These are phyloP conservation scores for Suhomyces taliae DNA, from an alignment of 1,139 yeast genomes.

Conservation along the genomic window DNA sequence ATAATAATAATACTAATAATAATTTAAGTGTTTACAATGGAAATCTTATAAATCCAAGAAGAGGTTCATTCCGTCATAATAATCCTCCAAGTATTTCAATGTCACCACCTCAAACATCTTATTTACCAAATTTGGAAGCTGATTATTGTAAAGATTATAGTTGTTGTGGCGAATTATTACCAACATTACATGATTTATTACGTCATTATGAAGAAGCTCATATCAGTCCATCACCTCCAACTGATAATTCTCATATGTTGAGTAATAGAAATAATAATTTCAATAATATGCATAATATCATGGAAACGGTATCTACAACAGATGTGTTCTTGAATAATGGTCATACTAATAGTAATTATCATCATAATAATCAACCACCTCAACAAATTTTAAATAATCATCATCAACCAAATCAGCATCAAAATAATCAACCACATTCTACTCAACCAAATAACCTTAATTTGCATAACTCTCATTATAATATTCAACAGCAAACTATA, in stretches of 20 bases:
- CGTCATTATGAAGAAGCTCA: conserved; percentile 97
- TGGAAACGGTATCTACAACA: conserved; percentile 82
- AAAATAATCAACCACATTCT: conserved; percentile 17
- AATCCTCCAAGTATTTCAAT: conserved; percentile 34
- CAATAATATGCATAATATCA: conserved; percentile 48
- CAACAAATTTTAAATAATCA: conserved; percentile 11
- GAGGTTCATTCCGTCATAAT: conserved; percentile 42
- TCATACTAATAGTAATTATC: conserved; percentile 5
- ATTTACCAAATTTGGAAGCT: conserved; percentile 89
- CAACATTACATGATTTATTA: conserved; percentile 88
- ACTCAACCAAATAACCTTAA: conserved; percentile 18
- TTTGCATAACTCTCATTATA: conserved; percentile 14
- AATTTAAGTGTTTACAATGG: conserved; percentile 17
- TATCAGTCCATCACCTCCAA: conserved; percentile 71
- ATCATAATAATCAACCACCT: conserved; percentile 9
- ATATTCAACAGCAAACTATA: conserved; percentile 14
- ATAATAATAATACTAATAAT: conserved; percentile 11
- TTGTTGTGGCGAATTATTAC: conserved; percentile 90
- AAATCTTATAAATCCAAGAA: conserved; percentile 42
- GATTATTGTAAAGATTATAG: conserved; percentile 95
- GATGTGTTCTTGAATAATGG: conserved; percentile 69
- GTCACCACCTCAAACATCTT: conserved; percentile 77
- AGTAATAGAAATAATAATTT: conserved; percentile 36
- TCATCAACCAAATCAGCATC: conserved; percentile 8
- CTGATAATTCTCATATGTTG: conserved; percentile 33